Conservation (phyloP, 805 yeast species). For the Teunomyces kruisii region DNA sequence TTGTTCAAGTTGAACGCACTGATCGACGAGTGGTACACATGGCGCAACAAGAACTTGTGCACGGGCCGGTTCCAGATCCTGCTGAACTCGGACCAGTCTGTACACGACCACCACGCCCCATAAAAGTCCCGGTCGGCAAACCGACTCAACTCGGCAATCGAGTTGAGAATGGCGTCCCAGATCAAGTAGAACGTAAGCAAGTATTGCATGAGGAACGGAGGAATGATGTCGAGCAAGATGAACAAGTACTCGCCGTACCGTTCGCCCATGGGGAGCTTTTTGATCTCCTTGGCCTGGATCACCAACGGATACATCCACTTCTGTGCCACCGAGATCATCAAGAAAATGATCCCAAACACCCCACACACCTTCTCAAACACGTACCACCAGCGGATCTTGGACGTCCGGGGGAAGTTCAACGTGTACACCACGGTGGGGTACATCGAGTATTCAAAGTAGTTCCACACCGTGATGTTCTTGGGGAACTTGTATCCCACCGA, state of each 20-base stretch:
- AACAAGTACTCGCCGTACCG: conserved; percentile 52
- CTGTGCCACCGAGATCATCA: conserved; percentile 82
- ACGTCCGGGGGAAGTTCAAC: conserved; percentile 76
- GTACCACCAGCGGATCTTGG: conserved; percentile 64
- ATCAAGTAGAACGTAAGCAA: conserved; percentile 80
- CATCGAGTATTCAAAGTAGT: conserved; percentile 79
- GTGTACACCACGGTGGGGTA: conserved; percentile 88
- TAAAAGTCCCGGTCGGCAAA: conserved; percentile 93
- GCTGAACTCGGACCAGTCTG: conserved; percentile 90
- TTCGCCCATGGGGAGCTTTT: conserved; percentile 47
- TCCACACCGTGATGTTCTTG: conserved; percentile 56
- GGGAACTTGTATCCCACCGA: conserved; percentile 55
- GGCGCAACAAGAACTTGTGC: conserved; percentile 83
- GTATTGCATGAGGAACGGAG: conserved; percentile 76
- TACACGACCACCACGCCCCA: conserved; percentile 97
- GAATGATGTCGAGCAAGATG: conserved; percentile 69
- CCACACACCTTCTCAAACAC: conserved; percentile 71
- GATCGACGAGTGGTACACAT: conserved; percentile 90
- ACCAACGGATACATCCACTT: conserved; percentile 73
- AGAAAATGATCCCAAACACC: conserved; percentile 78
- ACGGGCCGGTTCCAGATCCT: conserved; percentile 95
- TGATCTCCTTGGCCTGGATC: conserved; percentile 53
- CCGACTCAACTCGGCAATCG: conserved; percentile 81
- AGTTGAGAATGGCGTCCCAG: conserved; percentile 93
- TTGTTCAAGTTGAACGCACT: conserved; percentile 69